Conservation (phyloP, 2,329 filamentous ascomycete species). For the Trichoderma cornu-damae region DNA sequence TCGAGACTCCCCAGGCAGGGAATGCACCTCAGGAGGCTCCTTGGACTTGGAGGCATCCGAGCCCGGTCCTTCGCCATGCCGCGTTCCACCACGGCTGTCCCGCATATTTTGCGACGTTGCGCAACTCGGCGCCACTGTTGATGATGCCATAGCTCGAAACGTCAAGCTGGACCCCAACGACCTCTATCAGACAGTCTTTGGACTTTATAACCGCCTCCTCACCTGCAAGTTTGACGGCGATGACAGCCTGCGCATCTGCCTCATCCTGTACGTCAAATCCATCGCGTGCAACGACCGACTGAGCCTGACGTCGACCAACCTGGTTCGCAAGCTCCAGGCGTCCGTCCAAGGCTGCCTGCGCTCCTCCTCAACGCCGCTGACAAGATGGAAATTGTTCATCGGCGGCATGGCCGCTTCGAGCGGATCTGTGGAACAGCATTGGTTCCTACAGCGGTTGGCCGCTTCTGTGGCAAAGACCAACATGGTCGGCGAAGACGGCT, state of each 20-base stretch:
- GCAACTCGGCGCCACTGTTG: neutral
- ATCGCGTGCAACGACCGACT: neutral
- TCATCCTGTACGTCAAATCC: conserved; percentile 9
- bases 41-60: neutral
- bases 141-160: conserved; percentile 1
- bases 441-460: neutral
- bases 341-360: neutral
- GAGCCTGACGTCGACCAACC: neutral
- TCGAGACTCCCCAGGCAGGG: neutral
- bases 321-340: neutral
- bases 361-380: neutral
- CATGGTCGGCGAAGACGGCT: neutral
- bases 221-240: conserved; percentile 1
- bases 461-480: neutral
- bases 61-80: neutral
- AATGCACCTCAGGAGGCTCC: neutral
- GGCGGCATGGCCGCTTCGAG: neutral
- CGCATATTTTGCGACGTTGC: neutral
- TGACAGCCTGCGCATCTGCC: neutral
- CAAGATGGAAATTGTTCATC: neutral
- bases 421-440: neutral
- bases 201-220: conserved; percentile 10
- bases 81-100: neutral
- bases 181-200: conserved; percentile 2
- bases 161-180: neutral